Evolutionary conservation across 2,329 filamentous ascomycete genomes (phyloP).

Genomic region (Colletotrichum sp.): DNA sequence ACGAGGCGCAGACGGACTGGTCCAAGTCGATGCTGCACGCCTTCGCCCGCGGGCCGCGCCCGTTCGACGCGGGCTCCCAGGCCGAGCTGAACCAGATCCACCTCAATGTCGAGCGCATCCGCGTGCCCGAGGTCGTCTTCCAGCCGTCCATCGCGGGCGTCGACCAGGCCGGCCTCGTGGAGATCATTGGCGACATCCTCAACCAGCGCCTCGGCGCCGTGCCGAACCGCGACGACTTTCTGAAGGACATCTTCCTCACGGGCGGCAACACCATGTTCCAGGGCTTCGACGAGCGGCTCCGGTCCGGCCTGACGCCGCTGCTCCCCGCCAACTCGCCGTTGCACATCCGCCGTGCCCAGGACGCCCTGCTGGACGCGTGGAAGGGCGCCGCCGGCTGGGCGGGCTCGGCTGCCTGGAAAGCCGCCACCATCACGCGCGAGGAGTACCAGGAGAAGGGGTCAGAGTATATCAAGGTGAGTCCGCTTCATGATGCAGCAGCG

Average conservation of each 20-base stretch:
- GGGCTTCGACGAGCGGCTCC: constrained; percentile 84
- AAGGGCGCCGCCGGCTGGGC: constrained; percentile 90
- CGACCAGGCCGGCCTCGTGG: constrained; percentile 91
- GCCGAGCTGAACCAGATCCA: constrained; percentile 86
- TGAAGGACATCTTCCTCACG: constrained; percentile 90
- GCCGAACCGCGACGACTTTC: constrained; percentile 66
- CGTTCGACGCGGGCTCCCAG: constrained; percentile 81
- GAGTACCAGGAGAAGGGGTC: constrained; percentile 92
- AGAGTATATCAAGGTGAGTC: constrained; percentile 85
- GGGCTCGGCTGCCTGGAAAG: constrained; percentile 60
- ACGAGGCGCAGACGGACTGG: constrained; percentile 94
- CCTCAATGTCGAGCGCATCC: constrained; percentile 94
- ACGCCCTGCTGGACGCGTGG: constrained; percentile 90
- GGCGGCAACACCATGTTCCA: constrained; percentile 90
- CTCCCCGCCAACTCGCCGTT: constrained; percentile 73
- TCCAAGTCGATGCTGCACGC: constrained; percentile 89
- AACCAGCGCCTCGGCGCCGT: constrained; percentile 74
- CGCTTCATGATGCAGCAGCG: neutral
- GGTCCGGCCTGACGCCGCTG: constrained; percentile 72
- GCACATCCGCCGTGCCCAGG: constrained; percentile 72
- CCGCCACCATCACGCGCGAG: constrained; percentile 72
- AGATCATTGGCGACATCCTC: constrained; percentile 90
- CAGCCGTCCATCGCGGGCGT: constrained; percentile 90
- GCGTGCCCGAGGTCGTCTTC: constrained; percentile 91
- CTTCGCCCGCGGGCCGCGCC: constrained; percentile 85